Conservation (phyloP, 2,329 filamentous ascomycete species). For the Pestalotiopsis sp. region DNA sequence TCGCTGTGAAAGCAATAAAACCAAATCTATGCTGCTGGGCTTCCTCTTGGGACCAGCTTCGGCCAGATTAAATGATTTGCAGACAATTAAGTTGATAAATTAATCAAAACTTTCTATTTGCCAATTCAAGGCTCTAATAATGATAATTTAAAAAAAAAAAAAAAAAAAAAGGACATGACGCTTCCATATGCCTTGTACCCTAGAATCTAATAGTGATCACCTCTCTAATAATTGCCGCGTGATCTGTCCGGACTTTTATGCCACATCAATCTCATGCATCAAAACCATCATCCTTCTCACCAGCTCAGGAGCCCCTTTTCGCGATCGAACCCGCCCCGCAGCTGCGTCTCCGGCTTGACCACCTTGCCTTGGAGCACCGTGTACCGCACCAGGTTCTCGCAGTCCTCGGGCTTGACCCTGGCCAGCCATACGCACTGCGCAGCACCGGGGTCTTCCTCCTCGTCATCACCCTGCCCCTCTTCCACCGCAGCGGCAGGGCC, state of each 20-base stretch:
- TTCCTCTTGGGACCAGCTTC: too few relatives aligned
- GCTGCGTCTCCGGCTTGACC: constrained; percentile 82
- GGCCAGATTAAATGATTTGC: too few relatives aligned
- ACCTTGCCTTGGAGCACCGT: constrained; percentile 93
- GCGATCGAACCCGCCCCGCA: constrained; percentile 90
- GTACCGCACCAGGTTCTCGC: constrained; percentile 87
- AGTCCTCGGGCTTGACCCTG: constrained; percentile 82
- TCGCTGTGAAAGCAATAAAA: too few relatives aligned
- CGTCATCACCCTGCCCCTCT: constrained; percentile 19
- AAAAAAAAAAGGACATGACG: neutral
- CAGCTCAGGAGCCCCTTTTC: constrained; percentile 82
- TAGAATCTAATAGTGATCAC: neutral
- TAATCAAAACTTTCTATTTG: neutral
- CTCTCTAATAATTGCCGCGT: neutral
- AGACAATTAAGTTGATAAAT: neutral
- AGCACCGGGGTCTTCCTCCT: constrained; percentile 55
- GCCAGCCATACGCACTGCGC: constrained; percentile 94
- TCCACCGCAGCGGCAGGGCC: constrained; percentile 6
- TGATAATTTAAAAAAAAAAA: neutral
- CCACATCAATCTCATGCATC: neutral
- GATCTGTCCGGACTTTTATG: neutral
- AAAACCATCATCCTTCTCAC: constrained; percentile 47
- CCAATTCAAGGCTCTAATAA: neutral
- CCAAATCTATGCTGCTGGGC: too few relatives aligned
- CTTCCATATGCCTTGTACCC: neutral